Evolutionary conservation across 1,139 yeast species (phyloP).

Genomic region (Suhomyces maxii): DNA sequence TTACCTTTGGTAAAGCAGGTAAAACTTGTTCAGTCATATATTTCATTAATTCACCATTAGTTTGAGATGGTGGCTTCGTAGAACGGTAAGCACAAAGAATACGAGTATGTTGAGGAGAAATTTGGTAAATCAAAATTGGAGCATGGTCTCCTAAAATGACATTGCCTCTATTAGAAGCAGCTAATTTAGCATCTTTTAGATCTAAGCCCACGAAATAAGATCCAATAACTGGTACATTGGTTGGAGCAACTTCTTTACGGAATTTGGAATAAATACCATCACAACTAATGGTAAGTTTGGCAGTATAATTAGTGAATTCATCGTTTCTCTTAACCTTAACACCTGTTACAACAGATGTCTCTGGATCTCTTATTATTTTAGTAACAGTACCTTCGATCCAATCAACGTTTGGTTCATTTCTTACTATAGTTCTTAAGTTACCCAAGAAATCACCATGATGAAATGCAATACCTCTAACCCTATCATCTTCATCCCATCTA

Average conservation of each 20-base stretch:
- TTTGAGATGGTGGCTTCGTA: constrained; percentile 65
- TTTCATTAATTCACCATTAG: constrained; percentile 55
- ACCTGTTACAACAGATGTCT: constrained; percentile 58
- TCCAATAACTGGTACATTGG: constrained; percentile 63
- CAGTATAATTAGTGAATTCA: constrained; percentile 39
- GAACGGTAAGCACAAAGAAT: constrained; percentile 87
- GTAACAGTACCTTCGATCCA: constrained; percentile 81
- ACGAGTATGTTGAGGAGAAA: constrained; percentile 79
- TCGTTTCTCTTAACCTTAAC: constrained; percentile 48
- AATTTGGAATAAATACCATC: constrained; percentile 96
- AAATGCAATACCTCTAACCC: constrained; percentile 79
- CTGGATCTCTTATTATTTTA: constrained; percentile 52
- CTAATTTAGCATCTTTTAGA: constrained; percentile 68
- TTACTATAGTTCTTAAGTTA: constrained; percentile 74
- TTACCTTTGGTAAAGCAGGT: constrained; percentile 64
- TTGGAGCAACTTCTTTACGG: constrained; percentile 65
- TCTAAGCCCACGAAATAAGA: constrained; percentile 89
- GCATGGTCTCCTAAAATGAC: constrained; percentile 85
- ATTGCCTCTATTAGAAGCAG: constrained; percentile 80
- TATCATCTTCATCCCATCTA: constrained; percentile 61
- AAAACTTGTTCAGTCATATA: constrained; percentile 63
- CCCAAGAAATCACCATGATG: constrained; percentile 88
- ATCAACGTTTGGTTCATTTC: constrained; percentile 67
- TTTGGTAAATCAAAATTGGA: constrained; percentile 86
- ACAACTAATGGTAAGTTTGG: constrained; percentile 72